Evolutionary conservation across 805 yeast genomes (phyloP), one percentile per base, ranked within the genome.

Genomic region (Lachancea lanzarotensis): DNA sequence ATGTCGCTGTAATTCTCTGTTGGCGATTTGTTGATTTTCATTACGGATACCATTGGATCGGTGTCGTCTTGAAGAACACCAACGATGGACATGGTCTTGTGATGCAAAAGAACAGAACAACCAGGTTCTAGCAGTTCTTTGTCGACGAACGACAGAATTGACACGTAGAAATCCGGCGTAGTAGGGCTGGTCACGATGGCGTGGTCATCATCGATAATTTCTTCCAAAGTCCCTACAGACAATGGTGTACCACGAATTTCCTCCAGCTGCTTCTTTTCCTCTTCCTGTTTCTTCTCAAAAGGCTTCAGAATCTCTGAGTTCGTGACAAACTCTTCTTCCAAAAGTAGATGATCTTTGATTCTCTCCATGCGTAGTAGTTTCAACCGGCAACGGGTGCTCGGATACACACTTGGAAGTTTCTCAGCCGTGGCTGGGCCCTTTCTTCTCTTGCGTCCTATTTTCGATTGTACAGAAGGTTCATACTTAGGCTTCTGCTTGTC

Each of bases 51-150:
- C 86, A 93, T 84, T 35, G 98, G 98, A 67, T 93, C 98, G 1
- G 97, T 84, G 57, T 93, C 98, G 66, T 93, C 98, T 66, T 84
- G 96, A 53, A 93, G 69, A n/a, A 91, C 97, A 56, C 98, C 98
- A n/a, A 93, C 95, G 47, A 93, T 81, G 4, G 95, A 81, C 49
- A 93, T 96, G 0, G 96, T 83, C 70, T 93, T 93, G 69, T 93
- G 96, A 66, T 93, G 98, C 59, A 93, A 72, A 49, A 93, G 73
- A 19, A 93, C 98, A 17, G 96, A 86, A 68, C 97, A 91, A 8
- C 98, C 97, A 0, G 98, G 98, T 66, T 93, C 98, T 51, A 93
- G 71, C 49, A 91, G 71, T 46, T 93, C 97, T 68, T 93, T 93
- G 67, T 93, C 98, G 15, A 93, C 98, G 73, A 93, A 93, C 10